A percentile compares a stretch with the other conserved stretches of the same genome.
Evolutionary conservation across 2,329 filamentous ascomycete genomes (phyloP).

Genomic region (Aspergillus sp.): DNA sequence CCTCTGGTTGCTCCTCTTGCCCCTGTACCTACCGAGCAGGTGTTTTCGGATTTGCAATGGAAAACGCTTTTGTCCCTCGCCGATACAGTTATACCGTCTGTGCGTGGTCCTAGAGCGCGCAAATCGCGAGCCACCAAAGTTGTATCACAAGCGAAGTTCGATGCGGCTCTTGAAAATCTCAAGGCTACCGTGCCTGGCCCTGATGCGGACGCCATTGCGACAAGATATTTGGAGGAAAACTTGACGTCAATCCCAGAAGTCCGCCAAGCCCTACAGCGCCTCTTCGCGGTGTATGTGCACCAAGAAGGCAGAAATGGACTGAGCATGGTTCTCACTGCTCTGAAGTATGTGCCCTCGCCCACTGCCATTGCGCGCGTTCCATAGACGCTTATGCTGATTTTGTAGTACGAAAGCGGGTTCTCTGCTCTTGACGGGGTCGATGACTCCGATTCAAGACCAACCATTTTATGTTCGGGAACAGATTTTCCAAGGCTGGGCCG

Average conservation of each 20-base stretch:
- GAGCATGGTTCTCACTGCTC: slow-evolving; percentile 51
- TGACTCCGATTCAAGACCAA: slow-evolving; percentile 55
- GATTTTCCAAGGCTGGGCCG: slow-evolving; percentile 55
- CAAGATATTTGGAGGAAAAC: slow-evolving; percentile 50
- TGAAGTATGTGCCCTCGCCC: slow-evolving; percentile 46
- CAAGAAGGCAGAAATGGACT: slow-evolving; percentile 51
- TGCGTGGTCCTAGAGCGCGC: slow-evolving; percentile 42
- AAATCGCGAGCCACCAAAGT: slow-evolving; percentile 37
- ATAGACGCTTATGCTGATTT: background rate
- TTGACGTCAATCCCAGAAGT: slow-evolving; percentile 52
- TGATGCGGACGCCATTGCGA: slow-evolving; percentile 38
- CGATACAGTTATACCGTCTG: slow-evolving; percentile 57
- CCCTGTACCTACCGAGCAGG: slow-evolving; percentile 46
- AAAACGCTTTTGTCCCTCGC: slow-evolving; percentile 57
- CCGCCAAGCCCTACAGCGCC: slow-evolving; percentile 48
- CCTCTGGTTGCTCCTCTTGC: slow-evolving; percentile 48
- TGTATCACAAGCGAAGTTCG: slow-evolving; percentile 43
- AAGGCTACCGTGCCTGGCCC: slow-evolving; percentile 27
- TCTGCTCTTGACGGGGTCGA: slow-evolving; percentile 57
- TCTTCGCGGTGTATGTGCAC: slow-evolving; percentile 51
- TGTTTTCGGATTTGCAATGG: slow-evolving; percentile 59
- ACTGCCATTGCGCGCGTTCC: no score
- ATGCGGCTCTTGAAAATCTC: slow-evolving; percentile 35
- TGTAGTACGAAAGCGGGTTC: slow-evolving; percentile 55
- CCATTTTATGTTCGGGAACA: slow-evolving; percentile 54